phyloP scores from a whole-genome alignment of 352 stramenopile species.

The Nothophytophthora sp. region DNA sequence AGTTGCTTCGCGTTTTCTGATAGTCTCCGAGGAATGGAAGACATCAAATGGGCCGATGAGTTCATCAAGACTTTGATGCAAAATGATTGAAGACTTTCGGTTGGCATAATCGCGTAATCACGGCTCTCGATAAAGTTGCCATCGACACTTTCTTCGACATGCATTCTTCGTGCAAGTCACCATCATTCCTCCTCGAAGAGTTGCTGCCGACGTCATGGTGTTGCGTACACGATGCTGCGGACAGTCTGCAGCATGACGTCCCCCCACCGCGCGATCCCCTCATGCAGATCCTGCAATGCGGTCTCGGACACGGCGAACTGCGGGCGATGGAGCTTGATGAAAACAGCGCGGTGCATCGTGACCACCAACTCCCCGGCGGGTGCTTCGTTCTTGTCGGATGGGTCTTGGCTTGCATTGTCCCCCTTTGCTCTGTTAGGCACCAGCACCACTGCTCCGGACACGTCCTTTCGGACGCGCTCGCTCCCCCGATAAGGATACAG shows the following conservation, averaged over 20 bases:
- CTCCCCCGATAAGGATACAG: constrained; percentile 7
- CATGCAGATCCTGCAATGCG: constrained; percentile 5
- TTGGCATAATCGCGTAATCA: no score
- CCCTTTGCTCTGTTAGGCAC: constrained; percentile 1
- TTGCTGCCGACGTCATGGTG: neutral
- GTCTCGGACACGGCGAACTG: constrained; percentile 6
- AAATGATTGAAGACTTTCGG: neutral
- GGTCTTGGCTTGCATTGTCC: neutral
- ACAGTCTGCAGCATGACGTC: constrained; percentile 18
- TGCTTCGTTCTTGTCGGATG: neutral
- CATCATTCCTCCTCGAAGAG: neutral
- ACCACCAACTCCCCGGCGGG: constrained; percentile 10
- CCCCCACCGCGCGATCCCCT: constrained; percentile 15
- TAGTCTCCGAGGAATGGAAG: no score
- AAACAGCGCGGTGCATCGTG: constrained; percentile 15
- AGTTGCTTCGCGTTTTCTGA: constrained; percentile 1
- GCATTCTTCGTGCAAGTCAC: no score
- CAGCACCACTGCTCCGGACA: constrained; percentile 3
- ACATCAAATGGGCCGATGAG: no score
- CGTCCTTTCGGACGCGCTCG: constrained; percentile 10
- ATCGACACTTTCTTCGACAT: neutral
- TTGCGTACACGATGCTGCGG: constrained; percentile 10
- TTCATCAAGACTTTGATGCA: no score
- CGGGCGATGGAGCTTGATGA: constrained; percentile 12
- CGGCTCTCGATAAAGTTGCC: neutral